These are phyloP conservation scores for Cladosporium colombiae DNA, from an alignment of 2,329 filamentous ascomycete species.

Conservation along the genomic window DNA sequence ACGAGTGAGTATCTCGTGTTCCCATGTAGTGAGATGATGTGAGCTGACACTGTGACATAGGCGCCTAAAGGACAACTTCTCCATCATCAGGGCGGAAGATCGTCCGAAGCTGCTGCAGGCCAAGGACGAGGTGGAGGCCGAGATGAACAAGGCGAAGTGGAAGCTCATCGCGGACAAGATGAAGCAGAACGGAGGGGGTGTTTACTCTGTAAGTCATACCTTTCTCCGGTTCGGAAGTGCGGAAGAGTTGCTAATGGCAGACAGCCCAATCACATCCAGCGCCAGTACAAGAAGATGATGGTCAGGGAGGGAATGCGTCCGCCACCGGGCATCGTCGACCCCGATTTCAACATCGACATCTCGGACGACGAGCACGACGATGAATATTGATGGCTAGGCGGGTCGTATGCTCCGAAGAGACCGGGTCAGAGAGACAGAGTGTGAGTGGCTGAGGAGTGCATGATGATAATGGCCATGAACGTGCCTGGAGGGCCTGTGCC, in stretches of 20 bases:
- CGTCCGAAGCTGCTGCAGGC: slow-evolving; percentile 36
- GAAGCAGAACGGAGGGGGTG: slow-evolving; percentile 34
- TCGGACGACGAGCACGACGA: slow-evolving; percentile 13
- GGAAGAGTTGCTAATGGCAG: background rate
- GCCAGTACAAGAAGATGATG: slow-evolving; percentile 45
- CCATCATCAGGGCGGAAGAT: slow-evolving; percentile 39
- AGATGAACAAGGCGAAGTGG: slow-evolving; percentile 45
- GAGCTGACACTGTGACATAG: slow-evolving; percentile 1
- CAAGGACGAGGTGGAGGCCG: slow-evolving; percentile 44
- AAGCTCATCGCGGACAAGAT: slow-evolving; percentile 38
- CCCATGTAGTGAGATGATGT: background rate
- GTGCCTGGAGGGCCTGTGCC: background rate
- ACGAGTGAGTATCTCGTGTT: slow-evolving; percentile 25
- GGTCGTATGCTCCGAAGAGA: background rate
- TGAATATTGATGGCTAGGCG: background rate
- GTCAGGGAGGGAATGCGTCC: slow-evolving; percentile 29
- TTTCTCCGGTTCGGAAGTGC: background rate
- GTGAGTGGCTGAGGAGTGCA: background rate
- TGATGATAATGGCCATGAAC: background rate
- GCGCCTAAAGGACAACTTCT: slow-evolving; percentile 44
- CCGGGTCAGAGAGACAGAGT: background rate
- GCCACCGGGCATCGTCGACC: slow-evolving; percentile 29
- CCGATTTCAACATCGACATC: slow-evolving; percentile 29
- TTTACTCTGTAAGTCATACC: slow-evolving; percentile 29
- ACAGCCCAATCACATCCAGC: slow-evolving; percentile 37